These are phyloP conservation scores for Olyra latifolia DNA, from an alignment of 176 grass and related monocot genomes.

Conservation along the genomic window DNA sequence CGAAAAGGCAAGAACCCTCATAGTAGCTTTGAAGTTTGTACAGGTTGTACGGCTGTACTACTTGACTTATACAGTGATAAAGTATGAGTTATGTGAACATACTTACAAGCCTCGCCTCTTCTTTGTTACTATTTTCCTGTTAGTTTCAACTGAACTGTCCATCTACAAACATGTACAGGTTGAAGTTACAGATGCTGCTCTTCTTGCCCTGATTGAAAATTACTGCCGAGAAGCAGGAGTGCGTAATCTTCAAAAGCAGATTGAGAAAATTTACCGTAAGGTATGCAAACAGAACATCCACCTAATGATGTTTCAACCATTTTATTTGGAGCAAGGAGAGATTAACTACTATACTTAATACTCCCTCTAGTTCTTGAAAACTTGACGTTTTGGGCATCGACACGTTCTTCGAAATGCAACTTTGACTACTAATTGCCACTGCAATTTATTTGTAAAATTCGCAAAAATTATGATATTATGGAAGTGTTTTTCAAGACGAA, in stretches of 20 bases:
- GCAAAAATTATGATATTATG: too few relatives aligned
- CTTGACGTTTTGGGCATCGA: too few relatives aligned
- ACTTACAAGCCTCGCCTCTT: neutral
- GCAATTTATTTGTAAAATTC: too few relatives aligned
- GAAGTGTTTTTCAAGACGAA: too few relatives aligned
- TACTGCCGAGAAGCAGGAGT: conserved; percentile 99
- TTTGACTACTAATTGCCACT: too few relatives aligned
- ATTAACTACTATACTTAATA: conserved; percentile 11
- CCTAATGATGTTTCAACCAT: conserved; percentile 29
- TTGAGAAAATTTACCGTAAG: conserved; percentile 99
- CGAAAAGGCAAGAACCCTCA: neutral
- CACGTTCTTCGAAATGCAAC: too few relatives aligned
- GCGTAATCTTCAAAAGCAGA: conserved; percentile 96
- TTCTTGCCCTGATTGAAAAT: conserved; percentile 90
- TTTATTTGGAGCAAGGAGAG: conserved; percentile 22
- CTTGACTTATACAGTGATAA: conserved; percentile 2
- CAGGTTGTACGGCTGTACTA: neutral
- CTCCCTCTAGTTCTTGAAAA: too few relatives aligned
- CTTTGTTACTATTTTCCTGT: conserved; percentile 7
- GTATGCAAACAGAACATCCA: conserved; percentile 37
- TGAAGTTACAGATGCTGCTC: conserved; percentile 92
- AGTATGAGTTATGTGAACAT: conserved; percentile 11
- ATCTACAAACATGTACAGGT: conserved; percentile 60
- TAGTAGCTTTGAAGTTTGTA: neutral
- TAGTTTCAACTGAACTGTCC: conserved; percentile 24